Evolutionary conservation across 306 rosid species (phyloP), one percentile per base, ranked within the genome.

Genomic region (Castanospermum australe): DNA sequence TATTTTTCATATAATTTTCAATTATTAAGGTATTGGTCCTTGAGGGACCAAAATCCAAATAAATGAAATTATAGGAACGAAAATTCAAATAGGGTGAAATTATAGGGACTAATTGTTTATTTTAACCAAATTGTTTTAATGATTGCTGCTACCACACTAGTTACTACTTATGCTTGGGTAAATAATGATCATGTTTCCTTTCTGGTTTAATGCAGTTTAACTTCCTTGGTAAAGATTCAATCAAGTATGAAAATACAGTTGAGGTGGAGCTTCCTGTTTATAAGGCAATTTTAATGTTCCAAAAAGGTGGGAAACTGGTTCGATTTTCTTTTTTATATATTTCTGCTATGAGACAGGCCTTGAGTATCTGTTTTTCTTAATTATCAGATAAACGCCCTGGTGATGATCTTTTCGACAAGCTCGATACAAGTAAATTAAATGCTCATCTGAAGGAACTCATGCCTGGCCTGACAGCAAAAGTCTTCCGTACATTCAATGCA

Each of bases 221-320:
- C 92, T 96, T 96, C 88, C 99, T 96, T 39, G 99, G 99, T 93
- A 96, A 96, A 84, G 99, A 96, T 89, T 96, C 99, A 65, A 96
- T 96, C 86, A 92, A 77, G 88, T 93, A 96, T 75, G 99, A 96
- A 82, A 96, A 93, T 76, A 87, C 86, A 1, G 98, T 93, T 71
- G 96, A 90, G 82, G 98, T 96, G 59, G 98, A 96, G 86, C 91
- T 84, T 77, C 93, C 96, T 81, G 99, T 96, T 81, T 96, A 89
- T 86, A 88, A 89, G 78, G 98, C 97, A 80, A 93, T 96, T 73
- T 86, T 84, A 28, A 90, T 84, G 90, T 93, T 96, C 67, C 99
- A 93, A 72, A 64, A 85, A 68, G 92, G 99, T 93, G 80, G 72
- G 91, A 55, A 61, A 64, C 74, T 48, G 21, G 69, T 21, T 73